Base-by-base conservation (phyloP, 176 grass and related monocot genomes). In the Tillandsia leiboldiana region DNA sequence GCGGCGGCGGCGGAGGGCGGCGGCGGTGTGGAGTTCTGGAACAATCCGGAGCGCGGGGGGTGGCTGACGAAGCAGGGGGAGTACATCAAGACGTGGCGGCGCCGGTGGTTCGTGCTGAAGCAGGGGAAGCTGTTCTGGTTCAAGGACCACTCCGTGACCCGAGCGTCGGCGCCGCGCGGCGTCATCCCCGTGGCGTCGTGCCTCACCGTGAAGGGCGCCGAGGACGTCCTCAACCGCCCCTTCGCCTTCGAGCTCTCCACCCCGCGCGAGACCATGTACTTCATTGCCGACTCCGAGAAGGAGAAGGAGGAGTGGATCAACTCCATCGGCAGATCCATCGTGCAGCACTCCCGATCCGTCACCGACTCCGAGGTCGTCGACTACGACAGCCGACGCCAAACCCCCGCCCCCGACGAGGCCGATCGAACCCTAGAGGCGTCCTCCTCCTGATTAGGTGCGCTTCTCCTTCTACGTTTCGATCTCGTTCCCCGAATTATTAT, bases 241-340 rank as follows among this genome's bases (percentile, higher is more conserved):
- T 91, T 88, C 71, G 92, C 92, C 53, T 96, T 96, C 78, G 92
- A 96, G 80, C 85, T 96, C 57, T 96, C 85, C 70, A 96, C 83
- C 70, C 73, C 85, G 8, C 15, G 69, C 51, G 88, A 96, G 59
- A 91, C 88, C 85, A 96, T 96, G 92, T 96, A 96, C 83, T 96
- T 96, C 85, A 96, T 96, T 72, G 92, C 88, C 24, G 92, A 96
- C 66, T 86, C 88, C 26, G 92, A 96, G 78, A 96, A 96, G 83
- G 92, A 96, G 78, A 91, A 96, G 83, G 92, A 96, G 66, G 92
- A 96, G 66, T 96, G 92, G 92, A 96, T 96, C 83, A 96, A 96
- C 57, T 91, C 92, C 69, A 85, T 96, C 75, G 92, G 92, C 50
- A 88, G 91, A 11, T 96, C 91, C 82, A 96, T 96, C 75, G 91